A percentile compares a stretch with the other conserved stretches of the same genome.
These are phyloP conservation scores for Toxoplasma gondii DNA, from an alignment of 169 alveolate species.

Conservation along the genomic window DNA sequence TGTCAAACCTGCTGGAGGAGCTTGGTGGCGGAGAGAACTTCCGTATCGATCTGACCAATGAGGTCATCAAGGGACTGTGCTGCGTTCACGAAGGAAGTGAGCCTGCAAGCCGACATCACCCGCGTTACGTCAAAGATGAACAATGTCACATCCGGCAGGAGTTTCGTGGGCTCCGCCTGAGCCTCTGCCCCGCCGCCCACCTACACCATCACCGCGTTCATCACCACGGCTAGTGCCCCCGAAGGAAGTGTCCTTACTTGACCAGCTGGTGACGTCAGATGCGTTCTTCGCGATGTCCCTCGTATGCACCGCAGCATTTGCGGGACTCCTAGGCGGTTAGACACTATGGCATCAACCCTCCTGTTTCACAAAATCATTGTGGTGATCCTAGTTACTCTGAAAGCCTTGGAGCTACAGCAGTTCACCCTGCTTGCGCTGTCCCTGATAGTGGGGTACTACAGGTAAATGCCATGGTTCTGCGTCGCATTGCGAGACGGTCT, in stretches of 20 bases:
- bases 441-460: slow-evolving; percentile 65
- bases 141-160: slow-evolving; percentile 11
- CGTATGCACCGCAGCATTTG: slow-evolving; percentile 61
- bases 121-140: background rate
- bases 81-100: slow-evolving; percentile 69
- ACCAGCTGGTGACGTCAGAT: slow-evolving; percentile 62
- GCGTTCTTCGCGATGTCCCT: slow-evolving; percentile 66
- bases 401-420: slow-evolving; percentile 68
- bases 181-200: slow-evolving; percentile 60
- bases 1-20: slow-evolving; percentile 77
- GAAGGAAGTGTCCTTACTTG: slow-evolving; percentile 39
- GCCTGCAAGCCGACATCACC: background rate
- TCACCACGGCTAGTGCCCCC: slow-evolving; percentile 46
- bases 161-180: slow-evolving; percentile 58
- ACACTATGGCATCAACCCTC: background rate
- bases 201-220: slow-evolving; percentile 20
- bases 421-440: slow-evolving; percentile 64
- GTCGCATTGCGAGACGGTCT: background rate
- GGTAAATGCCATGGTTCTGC: background rate
- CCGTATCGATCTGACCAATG: slow-evolving; percentile 71
- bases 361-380: background rate
- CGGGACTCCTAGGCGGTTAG: slow-evolving; percentile 65
- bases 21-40: slow-evolving; percentile 82
- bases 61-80: slow-evolving; percentile 59
- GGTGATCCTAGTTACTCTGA: slow-evolving; percentile 33